Evolutionary conservation across 352 stramenopile species (phyloP).

Genomic region (Globisporangium radiosum): DNA sequence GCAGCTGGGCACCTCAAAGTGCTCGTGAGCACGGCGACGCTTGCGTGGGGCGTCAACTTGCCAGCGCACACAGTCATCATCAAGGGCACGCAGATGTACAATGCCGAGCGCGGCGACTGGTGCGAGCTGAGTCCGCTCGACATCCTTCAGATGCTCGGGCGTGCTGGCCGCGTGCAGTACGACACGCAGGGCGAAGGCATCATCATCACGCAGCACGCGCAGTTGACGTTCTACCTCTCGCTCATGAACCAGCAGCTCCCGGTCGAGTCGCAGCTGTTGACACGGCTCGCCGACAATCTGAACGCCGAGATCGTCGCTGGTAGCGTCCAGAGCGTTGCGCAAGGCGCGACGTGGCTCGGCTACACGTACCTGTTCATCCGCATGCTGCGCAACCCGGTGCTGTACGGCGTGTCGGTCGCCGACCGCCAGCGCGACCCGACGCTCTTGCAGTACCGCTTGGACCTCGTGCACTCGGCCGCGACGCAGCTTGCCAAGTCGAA

Average conservation of each 20-base stretch:
- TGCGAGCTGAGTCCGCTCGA: slow-evolving; percentile 97
- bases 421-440: slow-evolving; percentile 89
- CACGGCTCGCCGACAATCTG: slow-evolving; percentile 94
- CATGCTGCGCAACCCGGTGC: slow-evolving; percentile 96
- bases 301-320: slow-evolving; percentile 99
- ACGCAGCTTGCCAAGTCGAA: slow-evolving; percentile 95
- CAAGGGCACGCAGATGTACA: slow-evolving; percentile 99
- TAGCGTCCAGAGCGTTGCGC: slow-evolving; percentile 90
- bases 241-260: slow-evolving; percentile 99
- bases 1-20: slow-evolving; percentile 96
- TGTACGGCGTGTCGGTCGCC: slow-evolving; percentile 93
- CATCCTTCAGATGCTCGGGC: slow-evolving; percentile 99
- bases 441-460: slow-evolving; percentile 92
- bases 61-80: slow-evolving; percentile 99
- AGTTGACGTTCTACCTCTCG: slow-evolving; percentile 99
- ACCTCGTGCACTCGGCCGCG: slow-evolving; percentile 96
- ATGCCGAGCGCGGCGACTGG: slow-evolving; percentile 96
- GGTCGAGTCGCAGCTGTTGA: slow-evolving; percentile 98
- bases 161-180: slow-evolving; percentile 97
- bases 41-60: slow-evolving; percentile 99
- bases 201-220: slow-evolving; percentile 98
- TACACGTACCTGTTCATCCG: slow-evolving; percentile 99
- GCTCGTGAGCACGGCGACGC: slow-evolving; percentile 96
- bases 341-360: slow-evolving; percentile 97
- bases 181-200: slow-evolving; percentile 98